These are phyloP conservation scores for Kluyveromyces siamensis DNA, from an alignment of 805 yeast genomes.

Conservation along the genomic window DNA sequence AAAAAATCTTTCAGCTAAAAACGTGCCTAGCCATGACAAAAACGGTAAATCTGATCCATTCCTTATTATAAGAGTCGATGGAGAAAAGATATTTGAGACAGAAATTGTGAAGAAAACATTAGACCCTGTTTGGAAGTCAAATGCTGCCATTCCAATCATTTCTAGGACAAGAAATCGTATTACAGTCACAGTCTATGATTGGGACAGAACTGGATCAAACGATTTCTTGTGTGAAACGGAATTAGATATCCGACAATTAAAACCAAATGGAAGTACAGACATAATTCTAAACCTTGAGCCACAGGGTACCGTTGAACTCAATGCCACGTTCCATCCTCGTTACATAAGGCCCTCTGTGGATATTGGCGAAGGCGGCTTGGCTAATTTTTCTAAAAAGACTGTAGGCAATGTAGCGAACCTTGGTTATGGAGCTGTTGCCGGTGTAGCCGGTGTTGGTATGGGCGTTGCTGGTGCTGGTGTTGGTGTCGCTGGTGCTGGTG, in stretches of 20 bases:
- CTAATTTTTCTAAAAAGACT: constrained; percentile 41
- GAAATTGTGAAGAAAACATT: constrained; percentile 56
- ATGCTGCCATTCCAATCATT: constrained; percentile 45
- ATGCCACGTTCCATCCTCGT: constrained; percentile 51
- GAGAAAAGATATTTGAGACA: constrained; percentile 45
- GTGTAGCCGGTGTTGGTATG: constrained; percentile 32
- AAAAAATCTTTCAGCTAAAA: constrained; percentile 47
- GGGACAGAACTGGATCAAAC: constrained; percentile 72
- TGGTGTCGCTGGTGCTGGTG: constrained; percentile 33
- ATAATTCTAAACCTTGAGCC: constrained; percentile 47
- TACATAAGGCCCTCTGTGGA: constrained; percentile 58
- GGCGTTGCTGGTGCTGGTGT: constrained; percentile 33
- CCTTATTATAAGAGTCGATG: constrained; percentile 44
- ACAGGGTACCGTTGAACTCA: constrained; percentile 52
- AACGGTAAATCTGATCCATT: constrained; percentile 77
- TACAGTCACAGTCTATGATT: constrained; percentile 49
- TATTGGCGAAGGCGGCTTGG: constrained; percentile 31
- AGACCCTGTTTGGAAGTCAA: constrained; percentile 72
- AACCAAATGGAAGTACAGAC: constrained; percentile 36
- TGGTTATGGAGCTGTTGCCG: constrained; percentile 26
- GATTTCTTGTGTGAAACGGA: constrained; percentile 46
- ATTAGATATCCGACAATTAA: constrained; percentile 42
- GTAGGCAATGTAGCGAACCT: constrained; percentile 26
- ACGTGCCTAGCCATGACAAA: constrained; percentile 50
- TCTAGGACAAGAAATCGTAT: constrained; percentile 52